Percentiles rank a stretch among this genome's conserved stretches.
phyloP scores from a whole-genome alignment of 345 rosid genomes.

The Ceriops decandra region DNA sequence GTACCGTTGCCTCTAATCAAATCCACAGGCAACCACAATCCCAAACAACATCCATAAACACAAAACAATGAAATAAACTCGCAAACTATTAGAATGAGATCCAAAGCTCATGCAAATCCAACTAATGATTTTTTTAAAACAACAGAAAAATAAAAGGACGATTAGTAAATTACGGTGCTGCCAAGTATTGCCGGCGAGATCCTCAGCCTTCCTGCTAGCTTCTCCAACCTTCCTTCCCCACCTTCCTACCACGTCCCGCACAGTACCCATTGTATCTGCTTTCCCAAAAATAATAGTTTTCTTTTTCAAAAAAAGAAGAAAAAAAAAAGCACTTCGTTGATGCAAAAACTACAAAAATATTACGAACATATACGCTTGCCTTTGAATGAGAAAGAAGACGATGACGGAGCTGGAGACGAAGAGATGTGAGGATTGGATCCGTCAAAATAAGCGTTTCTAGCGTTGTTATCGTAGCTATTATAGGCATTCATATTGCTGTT shows the following conservation, averaged over 20 bases:
- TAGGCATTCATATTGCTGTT: not conserved
- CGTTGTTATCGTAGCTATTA: not conserved
- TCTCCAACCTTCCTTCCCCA: constrained; percentile 29
- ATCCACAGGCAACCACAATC: no score
- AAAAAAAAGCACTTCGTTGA: not conserved
- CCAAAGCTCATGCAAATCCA: not conserved
- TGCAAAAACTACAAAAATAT: not conserved
- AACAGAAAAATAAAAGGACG: not conserved
- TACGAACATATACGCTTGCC: constrained; percentile 26
- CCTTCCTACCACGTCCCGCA: constrained; percentile 22
- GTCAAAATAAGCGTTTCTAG: not conserved
- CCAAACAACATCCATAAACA: no score
- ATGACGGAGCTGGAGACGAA: constrained; percentile 32
- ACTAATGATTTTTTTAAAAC: not conserved
- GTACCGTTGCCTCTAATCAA: no score
- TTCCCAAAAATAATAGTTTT: not conserved
- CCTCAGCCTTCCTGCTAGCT: constrained; percentile 30
- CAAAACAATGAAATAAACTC: no score
- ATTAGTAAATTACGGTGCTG: constrained; percentile 23
- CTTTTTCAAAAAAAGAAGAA: not conserved
- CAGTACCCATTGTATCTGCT: constrained; percentile 48
- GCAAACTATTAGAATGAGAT: no score
- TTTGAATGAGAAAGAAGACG: constrained; percentile 43
- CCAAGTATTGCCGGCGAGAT: constrained; percentile 34
- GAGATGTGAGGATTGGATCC: constrained; percentile 54